Evolutionary conservation across 371 early-diverging fungal species (phyloP).

Genomic region (Actinomortierella ambigua): DNA sequence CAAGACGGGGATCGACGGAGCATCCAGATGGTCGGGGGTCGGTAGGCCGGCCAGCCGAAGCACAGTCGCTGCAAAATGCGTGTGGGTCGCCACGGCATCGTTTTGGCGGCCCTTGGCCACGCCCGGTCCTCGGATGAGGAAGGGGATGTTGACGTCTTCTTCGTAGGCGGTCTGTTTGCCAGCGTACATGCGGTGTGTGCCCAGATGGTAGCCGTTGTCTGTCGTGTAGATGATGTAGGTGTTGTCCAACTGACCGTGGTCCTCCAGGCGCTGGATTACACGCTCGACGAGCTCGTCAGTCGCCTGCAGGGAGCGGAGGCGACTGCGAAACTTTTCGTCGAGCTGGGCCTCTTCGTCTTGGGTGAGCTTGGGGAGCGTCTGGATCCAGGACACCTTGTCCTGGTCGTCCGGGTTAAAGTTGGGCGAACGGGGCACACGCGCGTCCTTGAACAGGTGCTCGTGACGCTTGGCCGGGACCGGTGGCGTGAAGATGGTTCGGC

Average conservation of each 20-base stretch:
- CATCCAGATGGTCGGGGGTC: slow-evolving; percentile 58
- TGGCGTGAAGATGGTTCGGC: slow-evolving; percentile 12
- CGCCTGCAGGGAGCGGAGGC: slow-evolving; percentile 65
- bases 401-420: slow-evolving; percentile 62
- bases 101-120: slow-evolving; percentile 52
- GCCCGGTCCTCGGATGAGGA: slow-evolving; percentile 68
- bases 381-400: slow-evolving; percentile 63
- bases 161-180: slow-evolving; percentile 67
- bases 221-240: slow-evolving; percentile 69
- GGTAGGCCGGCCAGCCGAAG: slow-evolving; percentile 56
- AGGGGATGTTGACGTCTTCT: slow-evolving; percentile 69
- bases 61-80: slow-evolving; percentile 66
- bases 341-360: slow-evolving; percentile 49
- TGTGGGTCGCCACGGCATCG: slow-evolving; percentile 58
- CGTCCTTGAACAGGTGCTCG: slow-evolving; percentile 50
- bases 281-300: slow-evolving; percentile 68
- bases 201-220: slow-evolving; percentile 74
- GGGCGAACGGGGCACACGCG: slow-evolving; percentile 62
- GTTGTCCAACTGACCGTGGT: slow-evolving; percentile 61
- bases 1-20: slow-evolving; percentile 54
- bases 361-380: slow-evolving; percentile 49
- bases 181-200: slow-evolving; percentile 63
- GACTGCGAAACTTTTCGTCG: slow-evolving; percentile 59
- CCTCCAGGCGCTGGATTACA: slow-evolving; percentile 57
- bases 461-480: slow-evolving; percentile 60